Base-by-base conservation (phyloP, 441 rosid genomes). In the Monsonia emarginata region DNA sequence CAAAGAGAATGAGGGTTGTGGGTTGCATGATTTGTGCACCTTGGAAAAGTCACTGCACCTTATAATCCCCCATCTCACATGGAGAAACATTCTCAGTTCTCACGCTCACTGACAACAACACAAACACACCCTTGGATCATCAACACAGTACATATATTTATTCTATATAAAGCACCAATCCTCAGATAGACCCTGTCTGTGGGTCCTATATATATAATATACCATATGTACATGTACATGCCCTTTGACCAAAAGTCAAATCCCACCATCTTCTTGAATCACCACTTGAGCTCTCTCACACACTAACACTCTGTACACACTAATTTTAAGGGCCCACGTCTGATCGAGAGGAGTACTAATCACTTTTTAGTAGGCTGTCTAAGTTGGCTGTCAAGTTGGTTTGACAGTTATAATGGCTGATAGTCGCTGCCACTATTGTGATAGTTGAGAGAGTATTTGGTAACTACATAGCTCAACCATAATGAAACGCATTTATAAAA, bases 241-340 rank as follows among this genome's bases (percentile, higher is more conserved):
- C 13, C 32, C 72, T 77, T 75, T 81, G 88, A 86, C 91, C 73
- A 66, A 9, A 73, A 70, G 66, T 77, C 76, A 72, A 75, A 75
- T 66, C 14, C 19, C 50, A 42, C 77, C 7, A 22, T 48, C 27
- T 48, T 22, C 50, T 4, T n/a, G 0, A 8, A 25, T 22, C 50
- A 42, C 40, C 9, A 34, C 7, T 7, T 34, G 40, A 34, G 18
- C 50, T 42, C 50, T 42, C 18, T 13, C 50, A 42, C 10, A 50
- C 57, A 58, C 22, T 64, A 31, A 19, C 65, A n/a, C n/a, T n/a
- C n/a, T n/a, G n/a, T n/a, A n/a, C n/a, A n/a, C n/a, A n/a, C n/a
- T n/a, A n/a, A n/a, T n/a, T n/a, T n/a, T n/a, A n/a, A n/a, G n/a
- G n/a, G n/a, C n/a, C n/a, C n/a, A n/a, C n/a, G n/a, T n/a, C n/a